These are phyloP conservation scores for Aspergillus fumigatiaffinis DNA, from an alignment of 2,329 filamentous ascomycete species.

Conservation along the genomic window DNA sequence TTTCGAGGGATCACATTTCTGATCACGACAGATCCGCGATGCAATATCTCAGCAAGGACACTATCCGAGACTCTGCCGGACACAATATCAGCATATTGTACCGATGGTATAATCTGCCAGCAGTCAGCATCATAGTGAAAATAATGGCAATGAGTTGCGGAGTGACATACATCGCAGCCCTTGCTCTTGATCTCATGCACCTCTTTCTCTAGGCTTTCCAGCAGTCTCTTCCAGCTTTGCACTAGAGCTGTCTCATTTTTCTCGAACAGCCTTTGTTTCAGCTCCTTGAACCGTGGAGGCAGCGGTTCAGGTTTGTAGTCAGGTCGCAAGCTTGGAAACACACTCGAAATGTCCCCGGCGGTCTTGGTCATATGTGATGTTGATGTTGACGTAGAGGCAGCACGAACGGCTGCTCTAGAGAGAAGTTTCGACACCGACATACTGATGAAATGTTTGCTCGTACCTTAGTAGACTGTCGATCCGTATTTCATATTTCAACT, in stretches of 20 bases:
- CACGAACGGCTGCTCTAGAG: conserved; percentile 23
- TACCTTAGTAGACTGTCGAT: neutral
- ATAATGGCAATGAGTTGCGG: too few species aligned
- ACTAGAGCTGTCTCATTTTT: conserved; percentile 38
- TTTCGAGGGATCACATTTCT: conserved; percentile 60
- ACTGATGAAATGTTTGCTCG: neutral
- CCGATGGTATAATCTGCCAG: conserved; percentile 39
- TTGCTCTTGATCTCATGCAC: conserved; percentile 38
- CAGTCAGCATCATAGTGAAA: conserved; percentile 5
- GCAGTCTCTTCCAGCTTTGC: conserved; percentile 41
- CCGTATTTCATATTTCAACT: neutral
- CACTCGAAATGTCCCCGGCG: conserved; percentile 45
- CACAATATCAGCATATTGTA: conserved; percentile 40
- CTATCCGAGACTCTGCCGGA: conserved; percentile 32
- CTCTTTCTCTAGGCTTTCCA: conserved; percentile 38
- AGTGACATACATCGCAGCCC: conserved; percentile 36
- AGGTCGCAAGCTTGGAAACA: conserved; percentile 45
- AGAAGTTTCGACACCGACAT: conserved; percentile 30
- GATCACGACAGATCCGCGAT: conserved; percentile 62
- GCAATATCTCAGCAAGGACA: conserved; percentile 48
- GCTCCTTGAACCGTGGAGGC: conserved; percentile 38
- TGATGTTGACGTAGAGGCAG: conserved; percentile 29
- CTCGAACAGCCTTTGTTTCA: conserved; percentile 38
- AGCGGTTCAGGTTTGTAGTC: conserved; percentile 41
- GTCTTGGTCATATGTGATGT: conserved; percentile 38